Conservation (phyloP, 225 moss, liverwort and hornwort species). For the Lunularia cruciata region DNA sequence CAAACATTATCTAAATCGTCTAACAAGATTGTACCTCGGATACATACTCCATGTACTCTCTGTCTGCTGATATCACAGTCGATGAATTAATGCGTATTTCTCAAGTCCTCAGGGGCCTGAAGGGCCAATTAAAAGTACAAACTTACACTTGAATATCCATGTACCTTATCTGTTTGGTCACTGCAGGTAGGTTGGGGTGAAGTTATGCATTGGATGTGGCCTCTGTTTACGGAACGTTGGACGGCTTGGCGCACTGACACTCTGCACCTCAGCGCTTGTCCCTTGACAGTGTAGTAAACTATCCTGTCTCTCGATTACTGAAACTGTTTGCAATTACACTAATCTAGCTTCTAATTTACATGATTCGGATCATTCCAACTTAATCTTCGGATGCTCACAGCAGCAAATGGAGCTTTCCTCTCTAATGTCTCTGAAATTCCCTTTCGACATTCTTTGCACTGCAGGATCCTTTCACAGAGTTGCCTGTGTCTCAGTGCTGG, state of each 20-base stretch:
- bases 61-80: too few species aligned
- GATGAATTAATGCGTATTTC: too few species aligned
- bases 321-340: too few species aligned
- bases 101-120: too few species aligned
- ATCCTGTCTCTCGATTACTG: neutral
- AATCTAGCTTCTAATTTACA: too few species aligned
- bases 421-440: neutral
- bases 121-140: too few species aligned
- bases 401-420: too few species aligned
- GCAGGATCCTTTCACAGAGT: slow-evolving; percentile 86
- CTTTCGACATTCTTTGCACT: neutral
- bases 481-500: slow-evolving; percentile 72
- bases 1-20: too few species aligned
- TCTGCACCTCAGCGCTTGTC: slow-evolving; percentile 79
- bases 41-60: too few species aligned
- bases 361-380: too few species aligned
- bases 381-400: too few species aligned
- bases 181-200: slow-evolving; percentile 77
- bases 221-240: slow-evolving; percentile 87
- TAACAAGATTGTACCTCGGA: too few species aligned
- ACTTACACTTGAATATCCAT: neutral
- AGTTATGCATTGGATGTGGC: slow-evolving; percentile 99
- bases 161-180: neutral
- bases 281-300: slow-evolving; percentile 51
- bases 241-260: slow-evolving; percentile 61